Percentiles rank a stretch among this genome's conserved stretches.
Evolutionary conservation across 352 stramenopile species (phyloP).

Genomic region (Salisapilia sapeloensis): DNA sequence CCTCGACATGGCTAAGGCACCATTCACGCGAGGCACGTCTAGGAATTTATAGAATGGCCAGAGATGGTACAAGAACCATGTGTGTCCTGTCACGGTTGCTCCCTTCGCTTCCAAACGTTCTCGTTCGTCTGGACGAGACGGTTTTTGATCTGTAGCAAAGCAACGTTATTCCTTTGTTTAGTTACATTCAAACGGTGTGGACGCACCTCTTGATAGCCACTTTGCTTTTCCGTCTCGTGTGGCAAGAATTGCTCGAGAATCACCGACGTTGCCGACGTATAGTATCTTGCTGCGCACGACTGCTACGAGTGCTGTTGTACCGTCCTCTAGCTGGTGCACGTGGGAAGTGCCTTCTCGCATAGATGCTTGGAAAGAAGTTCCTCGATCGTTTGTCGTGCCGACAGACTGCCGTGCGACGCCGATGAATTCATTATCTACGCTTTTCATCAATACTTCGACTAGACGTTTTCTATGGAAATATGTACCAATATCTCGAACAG

Average conservation of each 20-base stretch:
- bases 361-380: constrained; percentile 5
- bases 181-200: neutral
- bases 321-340: constrained; percentile 53
- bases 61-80: constrained; percentile 41
- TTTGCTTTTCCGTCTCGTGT: constrained; percentile 38
- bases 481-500: constrained; percentile 38
- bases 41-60: constrained; percentile 65
- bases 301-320: constrained; percentile 61
- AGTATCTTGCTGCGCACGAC: constrained; percentile 47
- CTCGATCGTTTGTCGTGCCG: too few relatives aligned
- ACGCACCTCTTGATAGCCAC: constrained; percentile 28
- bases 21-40: constrained; percentile 70
- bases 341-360: constrained; percentile 8
- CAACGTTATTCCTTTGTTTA: too few relatives aligned
- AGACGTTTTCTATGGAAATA: too few relatives aligned
- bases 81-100: constrained; percentile 39
- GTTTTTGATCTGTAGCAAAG: constrained; percentile 52
- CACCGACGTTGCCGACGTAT: constrained; percentile 68
- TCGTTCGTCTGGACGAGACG: constrained; percentile 54
- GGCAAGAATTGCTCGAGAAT: constrained; percentile 57
- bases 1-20: constrained; percentile 57
- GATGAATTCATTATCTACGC: too few relatives aligned
- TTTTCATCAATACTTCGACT: too few relatives aligned
- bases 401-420: too few relatives aligned
- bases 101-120: constrained; percentile 53